phyloP scores from a whole-genome alignment of 1,284 basidiomycete genomes.

The Trichosporon sp. region DNA sequence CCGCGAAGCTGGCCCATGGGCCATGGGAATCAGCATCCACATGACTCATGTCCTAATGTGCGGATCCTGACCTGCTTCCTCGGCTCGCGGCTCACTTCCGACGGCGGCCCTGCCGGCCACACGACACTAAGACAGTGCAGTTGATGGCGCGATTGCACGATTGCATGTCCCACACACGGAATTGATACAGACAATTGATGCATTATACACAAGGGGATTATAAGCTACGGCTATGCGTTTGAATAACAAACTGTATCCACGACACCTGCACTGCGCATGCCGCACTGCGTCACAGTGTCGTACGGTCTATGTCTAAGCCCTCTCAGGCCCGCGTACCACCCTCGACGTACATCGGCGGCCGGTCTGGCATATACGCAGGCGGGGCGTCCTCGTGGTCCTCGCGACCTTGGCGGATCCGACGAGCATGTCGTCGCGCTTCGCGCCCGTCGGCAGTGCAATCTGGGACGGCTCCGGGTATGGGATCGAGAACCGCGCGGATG shows the following conservation, averaged over 20 bases:
- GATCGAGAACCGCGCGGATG: not conserved
- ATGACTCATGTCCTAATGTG: not conserved
- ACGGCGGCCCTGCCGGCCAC: not conserved
- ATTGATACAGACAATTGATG: not conserved
- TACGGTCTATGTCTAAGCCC: not conserved
- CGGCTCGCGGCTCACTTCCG: not conserved
- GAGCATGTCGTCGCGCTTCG: not conserved
- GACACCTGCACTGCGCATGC: not conserved
- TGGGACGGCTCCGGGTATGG: not conserved
- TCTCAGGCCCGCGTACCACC: not conserved
- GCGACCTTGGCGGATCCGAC: not conserved
- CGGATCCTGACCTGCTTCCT: too few species aligned
- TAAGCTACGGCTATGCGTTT: not conserved
- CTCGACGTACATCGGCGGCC: not conserved
- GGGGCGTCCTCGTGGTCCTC: not conserved
- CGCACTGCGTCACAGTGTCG: not conserved
- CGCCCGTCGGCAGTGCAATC: not conserved
- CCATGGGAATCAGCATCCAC: not conserved
- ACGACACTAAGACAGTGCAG: too few species aligned
- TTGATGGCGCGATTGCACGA: not conserved
- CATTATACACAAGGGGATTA: slow-evolving; percentile 4
- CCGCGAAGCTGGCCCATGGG: not conserved
- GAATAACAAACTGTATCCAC: not conserved
- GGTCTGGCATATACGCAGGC: slow-evolving; percentile 1
- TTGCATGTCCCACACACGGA: not conserved